Base-by-base conservation (phyloP, 345 rosid species). In the Alliaria petiolata region DNA sequence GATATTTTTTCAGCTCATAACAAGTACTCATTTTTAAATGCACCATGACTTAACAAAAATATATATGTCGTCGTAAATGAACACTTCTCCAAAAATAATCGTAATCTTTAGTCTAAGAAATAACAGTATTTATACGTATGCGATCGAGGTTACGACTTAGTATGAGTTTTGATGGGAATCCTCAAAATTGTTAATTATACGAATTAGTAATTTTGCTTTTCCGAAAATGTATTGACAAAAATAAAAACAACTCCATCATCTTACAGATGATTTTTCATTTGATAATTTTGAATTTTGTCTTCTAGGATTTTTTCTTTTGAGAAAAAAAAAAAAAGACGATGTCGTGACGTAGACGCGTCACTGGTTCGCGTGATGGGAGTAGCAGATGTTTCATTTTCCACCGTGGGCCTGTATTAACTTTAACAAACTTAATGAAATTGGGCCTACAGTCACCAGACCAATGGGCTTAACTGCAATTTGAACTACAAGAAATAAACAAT, bases 331-430 rank as follows among this genome's bases (percentile, higher is more conserved):
- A 59, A n/a, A 12, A n/a, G 38, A 40, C 38, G 69, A 4, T n/a
- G n/a, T n/a, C n/a, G 26, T 61, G 35, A 55, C 26, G 71, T 45
- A 64, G 59, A 44, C 31, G 39, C 47, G 46, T 62, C 70, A 22
- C 63, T 25, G 8, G 54, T 33, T 52, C 55, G 69, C 62, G 54
- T 71, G 75, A 20, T 45, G 3, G 1, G 9, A n/a, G n/a, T n/a
- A n/a, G n/a, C n/a, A n/a, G n/a, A n/a, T n/a, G n/a, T 7, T 63
- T 70, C 34, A 10, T 59, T 34, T 70, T 55, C 25, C 2, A 45
- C 33, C 5, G 28, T 36, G 71, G 72, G 30, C 45, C 53, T 45
- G n/a, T 72, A 26, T 26, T 25, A 53, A 39, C 54, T 39, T 33
- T 5, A 62, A 34, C 30, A 22, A 12, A 53, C 31, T 15, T 2